Percentiles rank a stretch among this genome's conserved stretches.
Evolutionary conservation across 208 protist genomes (phyloP).

Genomic region (Porcisia deanei): DNA sequence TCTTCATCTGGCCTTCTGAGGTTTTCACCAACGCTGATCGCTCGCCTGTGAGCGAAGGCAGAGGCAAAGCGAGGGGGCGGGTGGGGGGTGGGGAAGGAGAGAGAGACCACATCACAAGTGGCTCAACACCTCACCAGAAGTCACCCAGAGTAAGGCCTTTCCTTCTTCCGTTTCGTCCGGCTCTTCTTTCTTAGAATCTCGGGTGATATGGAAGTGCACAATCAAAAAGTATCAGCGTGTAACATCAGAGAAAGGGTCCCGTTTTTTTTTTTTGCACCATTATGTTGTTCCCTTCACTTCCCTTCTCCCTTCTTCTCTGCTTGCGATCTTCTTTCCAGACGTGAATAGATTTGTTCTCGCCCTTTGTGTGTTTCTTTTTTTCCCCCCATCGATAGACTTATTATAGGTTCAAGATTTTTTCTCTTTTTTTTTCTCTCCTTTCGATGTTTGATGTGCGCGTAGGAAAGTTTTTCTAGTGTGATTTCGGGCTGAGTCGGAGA

Average conservation of each 20-base stretch:
- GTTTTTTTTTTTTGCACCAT: background rate
- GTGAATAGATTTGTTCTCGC: background rate
- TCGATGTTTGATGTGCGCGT: background rate
- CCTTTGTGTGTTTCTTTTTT: background rate
- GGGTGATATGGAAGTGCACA: too few relatives aligned
- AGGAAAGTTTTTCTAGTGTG: background rate
- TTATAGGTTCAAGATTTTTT: slow-evolving; percentile 3
- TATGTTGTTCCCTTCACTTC: background rate
- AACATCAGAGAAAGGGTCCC: too few relatives aligned
- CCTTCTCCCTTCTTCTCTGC: background rate
- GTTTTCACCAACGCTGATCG: background rate
- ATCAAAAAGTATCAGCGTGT: too few relatives aligned
- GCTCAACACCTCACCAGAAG: too few relatives aligned
- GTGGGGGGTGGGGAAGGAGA: too few relatives aligned
- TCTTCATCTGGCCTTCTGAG: background rate
- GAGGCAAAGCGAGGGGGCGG: background rate
- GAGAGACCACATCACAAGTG: too few relatives aligned
- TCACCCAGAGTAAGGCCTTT: too few relatives aligned
- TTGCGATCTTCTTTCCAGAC: background rate
- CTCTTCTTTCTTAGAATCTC: too few relatives aligned
- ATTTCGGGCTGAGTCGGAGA: too few relatives aligned
- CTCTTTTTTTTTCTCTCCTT: background rate
- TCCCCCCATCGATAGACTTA: background rate
- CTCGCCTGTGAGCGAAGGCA: background rate
- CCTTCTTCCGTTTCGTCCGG: too few relatives aligned